Evolutionary conservation across 129 eudicot species (phyloP).

Genomic region (Pittosporum tobira): DNA sequence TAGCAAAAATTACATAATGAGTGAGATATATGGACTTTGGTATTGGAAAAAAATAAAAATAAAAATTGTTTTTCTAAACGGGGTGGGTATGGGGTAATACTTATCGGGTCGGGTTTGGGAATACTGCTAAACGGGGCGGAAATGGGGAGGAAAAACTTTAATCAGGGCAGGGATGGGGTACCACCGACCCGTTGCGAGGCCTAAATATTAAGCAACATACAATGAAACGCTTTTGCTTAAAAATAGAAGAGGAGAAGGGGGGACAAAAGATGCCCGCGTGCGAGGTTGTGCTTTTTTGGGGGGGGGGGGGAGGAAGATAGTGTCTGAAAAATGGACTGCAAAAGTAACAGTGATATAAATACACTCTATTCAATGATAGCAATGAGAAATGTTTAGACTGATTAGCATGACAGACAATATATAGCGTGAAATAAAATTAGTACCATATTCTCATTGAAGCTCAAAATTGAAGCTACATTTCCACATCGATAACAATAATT

Average conservation of each 20-base stretch:
- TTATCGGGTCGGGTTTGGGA: no score
- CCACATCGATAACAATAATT: slow-evolving; percentile 99
- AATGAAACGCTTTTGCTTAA: background rate
- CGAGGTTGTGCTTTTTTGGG: no score
- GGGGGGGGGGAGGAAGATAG: background rate
- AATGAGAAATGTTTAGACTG: background rate
- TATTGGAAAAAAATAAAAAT: no score
- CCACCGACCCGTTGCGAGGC: no score
- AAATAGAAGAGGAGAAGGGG: background rate
- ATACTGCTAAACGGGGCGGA: no score
- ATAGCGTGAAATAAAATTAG: background rate
- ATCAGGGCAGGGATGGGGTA: no score
- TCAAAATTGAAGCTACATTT: slow-evolving; percentile 93
- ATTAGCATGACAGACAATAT: background rate
- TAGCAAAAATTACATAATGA: no score
- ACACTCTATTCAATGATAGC: background rate
- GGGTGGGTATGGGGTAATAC: no score
- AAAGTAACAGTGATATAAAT: background rate
- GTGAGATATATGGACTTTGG: no score
- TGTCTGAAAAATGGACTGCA: background rate
- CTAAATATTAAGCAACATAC: no score
- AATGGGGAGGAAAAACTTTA: no score
- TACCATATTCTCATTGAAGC: slow-evolving; percentile 98
- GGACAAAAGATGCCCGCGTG: background rate
- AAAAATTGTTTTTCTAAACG: no score